Conservation (phyloP, 345 rosid species). For the Gossypium ekmanianum region DNA sequence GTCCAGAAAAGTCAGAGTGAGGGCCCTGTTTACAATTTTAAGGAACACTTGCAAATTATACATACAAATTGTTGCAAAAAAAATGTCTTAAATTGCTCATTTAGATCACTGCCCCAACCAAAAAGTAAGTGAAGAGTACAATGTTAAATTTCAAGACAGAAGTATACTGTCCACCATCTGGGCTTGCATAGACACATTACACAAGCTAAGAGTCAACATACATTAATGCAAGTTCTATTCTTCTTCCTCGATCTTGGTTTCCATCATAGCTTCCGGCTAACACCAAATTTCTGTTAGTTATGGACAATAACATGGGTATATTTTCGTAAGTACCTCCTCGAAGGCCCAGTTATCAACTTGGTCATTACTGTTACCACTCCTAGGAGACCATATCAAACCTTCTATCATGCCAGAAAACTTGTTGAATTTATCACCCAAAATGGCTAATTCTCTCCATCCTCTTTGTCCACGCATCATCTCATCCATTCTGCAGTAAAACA, state of each 20-base stretch:
- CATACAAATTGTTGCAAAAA: not conserved
- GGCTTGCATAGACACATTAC: not conserved
- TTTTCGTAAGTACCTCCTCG: slow-evolving; percentile 55
- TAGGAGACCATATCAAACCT: slow-evolving; percentile 96
- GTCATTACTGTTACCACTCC: slow-evolving; percentile 41
- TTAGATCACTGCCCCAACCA: not conserved
- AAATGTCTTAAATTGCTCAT: not conserved
- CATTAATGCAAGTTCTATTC: not conserved
- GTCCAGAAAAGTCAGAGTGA: slow-evolving; percentile 94
- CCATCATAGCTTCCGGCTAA: not conserved
- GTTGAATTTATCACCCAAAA: slow-evolving; percentile 79
- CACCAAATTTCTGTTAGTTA: not conserved
- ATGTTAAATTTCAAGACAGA: not conserved
- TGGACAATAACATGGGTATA: not conserved
- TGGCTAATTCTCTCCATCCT: slow-evolving; percentile 91
- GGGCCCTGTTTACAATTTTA: slow-evolving; percentile 52
- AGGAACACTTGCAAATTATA: not conserved
- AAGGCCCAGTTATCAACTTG: slow-evolving; percentile 54
- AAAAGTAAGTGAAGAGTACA: not conserved
- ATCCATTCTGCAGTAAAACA: slow-evolving; percentile 60
- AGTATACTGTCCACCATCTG: not conserved
- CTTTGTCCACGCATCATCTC: slow-evolving; percentile 98
- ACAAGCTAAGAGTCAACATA: not conserved
- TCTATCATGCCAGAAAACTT: slow-evolving; percentile 87
- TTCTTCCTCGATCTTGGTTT: not conserved